Percentiles rank a stretch among this genome's conserved stretches.
These are phyloP conservation scores for Elaeagnus macrophylla DNA, from an alignment of 306 rosid genomes.

Conservation along the genomic window DNA sequence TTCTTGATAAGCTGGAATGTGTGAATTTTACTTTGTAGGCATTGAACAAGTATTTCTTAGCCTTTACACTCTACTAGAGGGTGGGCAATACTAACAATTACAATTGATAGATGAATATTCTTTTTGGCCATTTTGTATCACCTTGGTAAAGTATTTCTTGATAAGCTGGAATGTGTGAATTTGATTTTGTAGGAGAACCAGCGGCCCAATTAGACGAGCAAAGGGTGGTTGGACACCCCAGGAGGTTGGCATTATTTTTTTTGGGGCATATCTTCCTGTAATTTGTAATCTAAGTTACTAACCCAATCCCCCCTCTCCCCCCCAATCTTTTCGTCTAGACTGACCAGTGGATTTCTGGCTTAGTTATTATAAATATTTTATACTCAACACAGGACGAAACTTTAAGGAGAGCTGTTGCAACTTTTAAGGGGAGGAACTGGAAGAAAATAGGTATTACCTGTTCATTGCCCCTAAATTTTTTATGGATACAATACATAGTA, in stretches of 20 bases:
- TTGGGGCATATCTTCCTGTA: neutral
- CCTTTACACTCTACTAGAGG: too few relatives aligned
- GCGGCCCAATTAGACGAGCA: slow-evolving; percentile 95
- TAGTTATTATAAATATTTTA: slow-evolving; percentile 16
- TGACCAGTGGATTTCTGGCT: neutral
- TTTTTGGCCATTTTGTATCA: slow-evolving; percentile 1
- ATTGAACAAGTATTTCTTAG: too few relatives aligned
- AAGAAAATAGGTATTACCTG: slow-evolving; percentile 77
- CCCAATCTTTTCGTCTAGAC: neutral
- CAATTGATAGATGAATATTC: slow-evolving; percentile 5
- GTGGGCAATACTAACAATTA: too few relatives aligned
- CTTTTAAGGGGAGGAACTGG: slow-evolving; percentile 89
- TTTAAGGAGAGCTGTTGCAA: slow-evolving; percentile 79
- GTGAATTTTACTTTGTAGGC: slow-evolving; percentile 37
- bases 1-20: slow-evolving; percentile 12
- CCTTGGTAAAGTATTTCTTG: neutral
- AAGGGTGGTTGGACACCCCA: slow-evolving; percentile 98
- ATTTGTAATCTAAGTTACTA: neutral
- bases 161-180: slow-evolving; percentile 13
- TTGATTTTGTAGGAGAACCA: slow-evolving; percentile 59
- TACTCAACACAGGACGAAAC: slow-evolving; percentile 77
- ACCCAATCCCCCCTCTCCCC: neutral
- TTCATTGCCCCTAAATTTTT: neutral
- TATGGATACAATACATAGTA: neutral
- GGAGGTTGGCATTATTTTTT: slow-evolving; percentile 47